phyloP scores from a whole-genome alignment of 768 basidiomycete species.

The Hemileccinum rubropunctum region DNA sequence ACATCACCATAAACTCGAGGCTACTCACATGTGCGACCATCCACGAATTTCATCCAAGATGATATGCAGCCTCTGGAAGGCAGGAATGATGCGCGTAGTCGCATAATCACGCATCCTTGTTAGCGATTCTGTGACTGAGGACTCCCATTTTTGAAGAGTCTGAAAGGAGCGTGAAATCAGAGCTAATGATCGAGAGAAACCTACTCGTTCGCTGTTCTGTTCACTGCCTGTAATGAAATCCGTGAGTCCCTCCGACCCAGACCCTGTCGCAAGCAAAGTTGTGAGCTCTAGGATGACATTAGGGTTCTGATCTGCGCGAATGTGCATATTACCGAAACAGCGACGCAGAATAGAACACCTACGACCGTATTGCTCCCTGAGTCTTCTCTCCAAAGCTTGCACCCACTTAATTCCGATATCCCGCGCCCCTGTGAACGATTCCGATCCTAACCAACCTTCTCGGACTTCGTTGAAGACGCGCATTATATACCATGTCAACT shows the following conservation, averaged over 20 bases:
- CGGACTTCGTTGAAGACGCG: conserved; percentile 73
- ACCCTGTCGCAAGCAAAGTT: conserved; percentile 64
- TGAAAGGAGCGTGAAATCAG: conserved; percentile 33
- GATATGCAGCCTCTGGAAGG: conserved; percentile 73
- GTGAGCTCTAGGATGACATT: conserved; percentile 72
- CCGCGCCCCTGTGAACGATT: conserved; percentile 62
- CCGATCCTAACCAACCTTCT: conserved; percentile 68
- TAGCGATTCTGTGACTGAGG: conserved; percentile 66
- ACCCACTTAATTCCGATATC: conserved; percentile 76
- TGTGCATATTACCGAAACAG: conserved; percentile 9
- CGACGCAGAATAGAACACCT: conserved; percentile 27
- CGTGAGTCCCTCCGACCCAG: conserved; percentile 62
- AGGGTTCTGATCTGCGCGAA: conserved; percentile 51
- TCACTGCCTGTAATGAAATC: conserved; percentile 79
- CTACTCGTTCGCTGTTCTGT: conserved; percentile 79
- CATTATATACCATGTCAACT: conserved; percentile 69
- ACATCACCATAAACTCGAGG: conserved; percentile 9
- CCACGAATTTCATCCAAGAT: conserved; percentile 76
- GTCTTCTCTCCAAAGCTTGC: conserved; percentile 57
- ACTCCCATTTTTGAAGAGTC: conserved; percentile 84
- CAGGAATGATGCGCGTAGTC: conserved; percentile 67
- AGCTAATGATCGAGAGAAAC: conserved; percentile 16
- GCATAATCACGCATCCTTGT: conserved; percentile 71
- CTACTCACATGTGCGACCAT: conserved; percentile 69
- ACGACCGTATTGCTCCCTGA: conserved; percentile 68